Evolutionary conservation across 2,329 filamentous ascomycete genomes (phyloP).

Genomic region (Whalleya microplaca): DNA sequence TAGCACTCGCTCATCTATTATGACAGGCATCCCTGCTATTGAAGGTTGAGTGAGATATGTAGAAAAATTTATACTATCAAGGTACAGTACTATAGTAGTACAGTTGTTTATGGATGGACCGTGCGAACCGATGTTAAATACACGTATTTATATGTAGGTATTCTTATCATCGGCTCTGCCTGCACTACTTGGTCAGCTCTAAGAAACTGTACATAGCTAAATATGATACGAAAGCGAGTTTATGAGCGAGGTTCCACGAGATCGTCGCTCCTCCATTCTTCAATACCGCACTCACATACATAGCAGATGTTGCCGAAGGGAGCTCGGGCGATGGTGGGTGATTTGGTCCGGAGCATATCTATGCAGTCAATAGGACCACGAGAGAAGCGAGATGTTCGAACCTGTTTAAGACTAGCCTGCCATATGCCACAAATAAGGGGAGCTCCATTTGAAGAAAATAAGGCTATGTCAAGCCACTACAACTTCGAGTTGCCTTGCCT

Average conservation of each 20-base stretch:
- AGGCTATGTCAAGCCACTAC: slow-evolving; percentile 21
- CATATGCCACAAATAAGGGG: slow-evolving; percentile 20
- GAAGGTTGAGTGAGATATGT: no score
- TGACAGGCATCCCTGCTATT: slow-evolving; percentile 18
- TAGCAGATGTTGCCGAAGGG: slow-evolving; percentile 13
- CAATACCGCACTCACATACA: neutral
- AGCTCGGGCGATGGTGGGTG: slow-evolving; percentile 1
- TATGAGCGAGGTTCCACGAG: slow-evolving; percentile 19
- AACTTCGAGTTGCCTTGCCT: slow-evolving; percentile 18
- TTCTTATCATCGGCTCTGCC: neutral
- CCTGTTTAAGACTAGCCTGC: slow-evolving; percentile 12
- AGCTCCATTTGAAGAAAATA: slow-evolving; percentile 15
- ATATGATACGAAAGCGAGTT: neutral
- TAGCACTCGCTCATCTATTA: slow-evolving; percentile 23
- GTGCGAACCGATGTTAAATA: neutral
- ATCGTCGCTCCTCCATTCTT: slow-evolving; percentile 20
- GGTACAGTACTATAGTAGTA: no score
- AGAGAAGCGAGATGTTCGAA: slow-evolving; percentile 1
- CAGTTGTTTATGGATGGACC: no score
- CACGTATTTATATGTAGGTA: no score
- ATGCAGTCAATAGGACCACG: neutral
- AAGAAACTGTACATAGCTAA: neutral
- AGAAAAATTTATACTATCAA: no score
- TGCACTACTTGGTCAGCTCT: neutral
- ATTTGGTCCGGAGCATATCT: slow-evolving; percentile 12